These are phyloP conservation scores for Daldinia grandis DNA, from an alignment of 495 filamentous ascomycete species.

Conservation along the genomic window DNA sequence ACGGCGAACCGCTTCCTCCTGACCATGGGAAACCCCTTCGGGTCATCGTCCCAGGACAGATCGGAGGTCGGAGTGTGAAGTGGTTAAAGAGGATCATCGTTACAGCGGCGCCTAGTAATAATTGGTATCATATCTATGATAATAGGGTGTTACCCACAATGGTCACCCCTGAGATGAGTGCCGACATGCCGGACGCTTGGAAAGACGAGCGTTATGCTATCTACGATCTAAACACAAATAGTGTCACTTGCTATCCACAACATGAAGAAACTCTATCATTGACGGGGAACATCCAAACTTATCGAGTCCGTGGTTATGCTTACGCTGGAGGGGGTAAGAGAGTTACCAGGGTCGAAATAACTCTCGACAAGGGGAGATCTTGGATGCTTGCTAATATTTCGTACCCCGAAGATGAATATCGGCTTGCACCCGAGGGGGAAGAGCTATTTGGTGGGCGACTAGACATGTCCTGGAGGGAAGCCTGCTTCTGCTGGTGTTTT, in stretches of 20 bases:
- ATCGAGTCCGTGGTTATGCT: slow-evolving; percentile 81
- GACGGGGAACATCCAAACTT: slow-evolving; percentile 57
- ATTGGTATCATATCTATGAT: slow-evolving; percentile 97
- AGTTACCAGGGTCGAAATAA: slow-evolving; percentile 84
- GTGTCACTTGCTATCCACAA: slow-evolving; percentile 80
- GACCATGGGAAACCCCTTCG: slow-evolving; percentile 90
- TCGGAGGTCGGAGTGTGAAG: slow-evolving; percentile 93
- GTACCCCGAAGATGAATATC: slow-evolving; percentile 89
- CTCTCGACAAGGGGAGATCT: slow-evolving; percentile 81
- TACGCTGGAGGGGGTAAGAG: slow-evolving; percentile 90
- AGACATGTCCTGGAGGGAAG: slow-evolving; percentile 85
- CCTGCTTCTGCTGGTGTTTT: slow-evolving; percentile 92
- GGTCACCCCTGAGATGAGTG: slow-evolving; percentile 83
- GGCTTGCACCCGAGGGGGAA: slow-evolving; percentile 67
- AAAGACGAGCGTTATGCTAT: slow-evolving; percentile 93
- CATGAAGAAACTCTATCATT: slow-evolving; percentile 78
- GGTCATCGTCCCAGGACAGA: slow-evolving; percentile 90
- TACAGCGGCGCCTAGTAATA: slow-evolving; percentile 81
- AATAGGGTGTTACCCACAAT: slow-evolving; percentile 92
- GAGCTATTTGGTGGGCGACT: slow-evolving; percentile 78
- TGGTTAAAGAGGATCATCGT: slow-evolving; percentile 89
- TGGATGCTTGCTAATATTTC: slow-evolving; percentile 85
- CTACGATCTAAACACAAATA: slow-evolving; percentile 91
- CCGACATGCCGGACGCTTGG: slow-evolving; percentile 81
- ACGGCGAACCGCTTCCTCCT: slow-evolving; percentile 81